These are phyloP conservation scores for Sinapis alba DNA, from an alignment of 441 rosid genomes.

Conservation along the genomic window DNA sequence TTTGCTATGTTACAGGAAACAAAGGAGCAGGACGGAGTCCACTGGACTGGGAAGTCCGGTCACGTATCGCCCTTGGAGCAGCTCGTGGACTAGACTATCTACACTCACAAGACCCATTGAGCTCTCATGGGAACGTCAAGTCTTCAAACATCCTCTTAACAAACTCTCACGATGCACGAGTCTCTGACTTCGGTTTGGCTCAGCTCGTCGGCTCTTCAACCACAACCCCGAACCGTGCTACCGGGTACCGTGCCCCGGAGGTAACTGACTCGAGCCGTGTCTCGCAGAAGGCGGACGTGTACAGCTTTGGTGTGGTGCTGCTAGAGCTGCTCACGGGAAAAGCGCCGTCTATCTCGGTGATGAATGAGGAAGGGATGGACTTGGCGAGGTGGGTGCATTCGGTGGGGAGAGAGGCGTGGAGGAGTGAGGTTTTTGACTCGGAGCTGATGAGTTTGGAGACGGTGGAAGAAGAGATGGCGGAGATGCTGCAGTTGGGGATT, in stretches of 20 bases:
- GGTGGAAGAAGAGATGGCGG: slow-evolving; percentile 80
- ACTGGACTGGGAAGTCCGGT: slow-evolving; percentile 78
- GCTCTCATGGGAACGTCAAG: slow-evolving; percentile 91
- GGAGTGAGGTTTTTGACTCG: slow-evolving; percentile 80
- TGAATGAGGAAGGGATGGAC: slow-evolving; percentile 94
- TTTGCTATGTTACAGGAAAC: slow-evolving; percentile 60
- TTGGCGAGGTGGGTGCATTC: slow-evolving; percentile 97
- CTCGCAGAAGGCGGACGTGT: slow-evolving; percentile 92
- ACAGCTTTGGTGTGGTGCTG: slow-evolving; percentile 89
- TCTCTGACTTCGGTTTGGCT: slow-evolving; percentile 90
- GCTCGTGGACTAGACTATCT: slow-evolving; percentile 86
- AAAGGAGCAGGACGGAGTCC: slow-evolving; percentile 87
- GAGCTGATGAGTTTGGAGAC: slow-evolving; percentile 82
- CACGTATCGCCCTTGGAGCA: slow-evolving; percentile 77
- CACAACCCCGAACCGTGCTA: slow-evolving; percentile 65
- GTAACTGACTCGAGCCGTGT: slow-evolving; percentile 88
- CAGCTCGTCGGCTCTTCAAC: slow-evolving; percentile 75
- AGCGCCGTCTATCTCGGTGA: slow-evolving; percentile 76
- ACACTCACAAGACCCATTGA: slow-evolving; percentile 72
- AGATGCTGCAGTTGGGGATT: slow-evolving; percentile 82
- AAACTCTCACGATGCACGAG: slow-evolving; percentile 70
- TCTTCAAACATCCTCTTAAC: slow-evolving; percentile 87
- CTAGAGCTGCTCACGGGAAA: slow-evolving; percentile 89
- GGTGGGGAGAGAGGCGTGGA: slow-evolving; percentile 86
- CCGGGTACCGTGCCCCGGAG: slow-evolving; percentile 96